Base-by-base conservation (phyloP, 1,284 basidiomycete species). In the Austroboletus niveus region DNA sequence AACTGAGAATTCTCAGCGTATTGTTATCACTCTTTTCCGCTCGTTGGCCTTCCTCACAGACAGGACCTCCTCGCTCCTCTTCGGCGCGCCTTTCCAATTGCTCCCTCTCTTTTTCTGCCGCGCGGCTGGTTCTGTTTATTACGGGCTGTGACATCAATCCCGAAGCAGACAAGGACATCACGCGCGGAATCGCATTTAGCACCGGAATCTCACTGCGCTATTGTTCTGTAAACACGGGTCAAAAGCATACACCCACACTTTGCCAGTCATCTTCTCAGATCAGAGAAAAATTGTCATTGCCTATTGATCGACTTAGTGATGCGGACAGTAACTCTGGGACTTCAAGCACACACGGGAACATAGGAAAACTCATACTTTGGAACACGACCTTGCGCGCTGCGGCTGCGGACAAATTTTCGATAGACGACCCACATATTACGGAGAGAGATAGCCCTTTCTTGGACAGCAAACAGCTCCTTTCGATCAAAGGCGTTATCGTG, bases 61-160 rank as follows among this genome's bases (percentile, higher is more conserved):
- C 63, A 22, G 51, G 50, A 39, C 48, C 54, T 49, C 48, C 54
- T 49, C 55, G 56, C 20, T 73, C 77, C 46, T 66, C 67, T 42
- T 66, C 53, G 41, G 27, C 15, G 2, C 36, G 85, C 24, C 82
- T 84, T 5, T 64, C 73, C 15, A 88, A 89, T 2, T 59, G 87
- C 27, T 73, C 77, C 11, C 61, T 76, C 15, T 80, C 84, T n/a
- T 34, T 87, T 31, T 78, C 87, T 0, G 58, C 93, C 30, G 81
- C 77, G 1, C 77, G 78, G n/a, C 71, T 89, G 44, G 81, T 85
- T 42, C 59, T 89, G 10, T 84, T 90, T 52, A 63, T 92, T 38
- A 89, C 89, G 6, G 81, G 87, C 17, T 79, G 78, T 34, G 93
- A 94, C 63, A 76, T 92, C 45, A 90, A 89, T 55, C 89, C 89